These are phyloP conservation scores for Pythium myriotylum DNA, from an alignment of 352 stramenopile species.

Conservation along the genomic window DNA sequence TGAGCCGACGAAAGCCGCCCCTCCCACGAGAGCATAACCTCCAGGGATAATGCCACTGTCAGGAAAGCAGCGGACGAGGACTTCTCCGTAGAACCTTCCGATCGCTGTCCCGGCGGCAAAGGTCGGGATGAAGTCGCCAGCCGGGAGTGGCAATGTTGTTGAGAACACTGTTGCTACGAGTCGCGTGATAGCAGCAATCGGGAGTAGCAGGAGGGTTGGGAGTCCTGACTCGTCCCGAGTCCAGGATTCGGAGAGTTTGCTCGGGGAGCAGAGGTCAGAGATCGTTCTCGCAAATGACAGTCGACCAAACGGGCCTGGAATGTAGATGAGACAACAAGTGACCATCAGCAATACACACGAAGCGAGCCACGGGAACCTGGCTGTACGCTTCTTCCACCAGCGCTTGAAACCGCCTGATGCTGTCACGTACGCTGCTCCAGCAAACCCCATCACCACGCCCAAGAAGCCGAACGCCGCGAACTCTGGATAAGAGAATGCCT, in stretches of 20 bases:
- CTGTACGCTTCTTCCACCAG: constrained; percentile 37
- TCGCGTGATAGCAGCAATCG: constrained; percentile 35
- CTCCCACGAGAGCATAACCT: constrained; percentile 70
- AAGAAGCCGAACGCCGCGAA: constrained; percentile 53
- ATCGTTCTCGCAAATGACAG: constrained; percentile 37
- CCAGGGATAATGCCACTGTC: constrained; percentile 43
- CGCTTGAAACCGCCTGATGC: constrained; percentile 40
- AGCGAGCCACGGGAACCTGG: constrained; percentile 29
- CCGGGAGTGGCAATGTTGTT: constrained; percentile 53
- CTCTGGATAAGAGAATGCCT: constrained; percentile 53
- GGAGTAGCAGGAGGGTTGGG: constrained; percentile 38
- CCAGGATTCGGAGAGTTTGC: constrained; percentile 35
- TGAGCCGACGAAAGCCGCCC: constrained; percentile 56
- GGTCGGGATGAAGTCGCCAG: constrained; percentile 65
- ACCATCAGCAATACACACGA: constrained; percentile 37
- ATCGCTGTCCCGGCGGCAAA: constrained; percentile 63
- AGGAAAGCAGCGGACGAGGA: constrained; percentile 42
- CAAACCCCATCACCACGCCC: constrained; percentile 48
- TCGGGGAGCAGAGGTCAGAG: constrained; percentile 32
- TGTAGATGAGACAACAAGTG: constrained; percentile 40
- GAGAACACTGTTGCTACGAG: constrained; percentile 49
- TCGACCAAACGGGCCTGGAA: constrained; percentile 42
- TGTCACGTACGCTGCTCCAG: constrained; percentile 52
- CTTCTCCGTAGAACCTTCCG: constrained; percentile 58
- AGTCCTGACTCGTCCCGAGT: constrained; percentile 27